Base-by-base conservation (phyloP, 768 basidiomycete genomes). In the Mycena indigotica region DNA sequence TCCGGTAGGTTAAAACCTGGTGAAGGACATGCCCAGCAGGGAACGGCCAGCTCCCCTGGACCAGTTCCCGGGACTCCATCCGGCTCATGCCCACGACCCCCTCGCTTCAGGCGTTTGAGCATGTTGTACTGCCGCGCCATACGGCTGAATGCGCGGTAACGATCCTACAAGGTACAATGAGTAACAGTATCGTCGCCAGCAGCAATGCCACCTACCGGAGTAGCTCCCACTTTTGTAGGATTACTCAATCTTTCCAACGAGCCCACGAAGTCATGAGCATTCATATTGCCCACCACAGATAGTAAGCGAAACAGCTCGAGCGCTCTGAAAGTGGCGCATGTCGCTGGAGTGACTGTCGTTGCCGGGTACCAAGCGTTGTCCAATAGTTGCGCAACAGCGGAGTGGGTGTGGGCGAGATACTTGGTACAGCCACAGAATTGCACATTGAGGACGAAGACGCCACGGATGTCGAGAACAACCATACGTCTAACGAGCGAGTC, bases 21-120 rank as follows among this genome's bases (percentile, higher is more conserved):
- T 15, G 46, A 45, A 1, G 64, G 65, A 41, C 65, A 66, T 4
- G 65, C 65, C 44, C 64, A 65, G 39, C 65, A 66, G 25, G 40
- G 15, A n/a, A 66, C 53, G 4, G 61, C 61, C 5, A 55, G 24
- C 25, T 61, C 62, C 6, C 56, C 39, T 19, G 28, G 55, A 25
- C 40, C 50, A 16, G 57, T 28, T 8, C 28, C 41, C 25, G 28
- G 29, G 15, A 63, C 39, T 35, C 51, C 62, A 40, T 21, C n/a
- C 16, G 39, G 50, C 58, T 35, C 55, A 39, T 12, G 57, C 30
- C 50, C 21, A 39, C 55, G 49, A 21, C 52, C 44, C 12, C 30
- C 4, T 44, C 41, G 41, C n/a, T 44, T 15, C 8, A 44, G 41
- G 8, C 60, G 60, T 16, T 44, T 17, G 10, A 17, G 12, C 12